Percentiles rank a stretch among this genome's conserved stretches.
Evolutionary conservation across 495 filamentous ascomycete genomes (phyloP).

Genomic region (Trichoderma orchidacearum): DNA sequence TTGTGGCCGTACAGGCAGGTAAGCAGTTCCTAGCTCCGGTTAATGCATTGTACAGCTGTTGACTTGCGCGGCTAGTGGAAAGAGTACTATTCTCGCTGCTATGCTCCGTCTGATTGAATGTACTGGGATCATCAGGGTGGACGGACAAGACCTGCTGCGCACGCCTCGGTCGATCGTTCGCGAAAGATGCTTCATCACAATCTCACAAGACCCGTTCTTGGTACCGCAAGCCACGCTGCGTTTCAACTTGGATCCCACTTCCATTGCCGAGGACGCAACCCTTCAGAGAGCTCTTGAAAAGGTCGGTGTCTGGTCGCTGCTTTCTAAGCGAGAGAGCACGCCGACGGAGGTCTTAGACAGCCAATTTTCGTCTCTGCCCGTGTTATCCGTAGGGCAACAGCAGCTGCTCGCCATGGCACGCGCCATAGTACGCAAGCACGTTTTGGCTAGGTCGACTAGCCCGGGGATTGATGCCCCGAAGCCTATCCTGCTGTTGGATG

Average conservation of each 20-base stretch:
- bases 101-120: not conserved
- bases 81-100: not conserved
- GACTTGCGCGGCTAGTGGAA: not conserved
- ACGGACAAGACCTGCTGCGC: not conserved
- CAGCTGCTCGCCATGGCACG: not conserved
- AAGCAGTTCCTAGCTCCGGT: not conserved
- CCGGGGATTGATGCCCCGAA: not conserved
- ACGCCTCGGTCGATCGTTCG: not conserved
- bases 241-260: not conserved
- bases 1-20: constrained; percentile 20
- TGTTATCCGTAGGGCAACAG: not conserved
- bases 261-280: not conserved
- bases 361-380: not conserved
- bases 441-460: not conserved
- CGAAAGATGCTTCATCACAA: not conserved
- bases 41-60: not conserved
- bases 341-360: not conserved
- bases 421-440: not conserved
- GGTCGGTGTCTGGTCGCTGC: not conserved
- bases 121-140: not conserved
- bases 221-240: not conserved
- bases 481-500: not conserved
- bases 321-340: not conserved
- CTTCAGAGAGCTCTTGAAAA: not conserved
- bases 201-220: not conserved